Conservation (phyloP, 140 eudicot species). For the Oenanthe javanica region DNA sequence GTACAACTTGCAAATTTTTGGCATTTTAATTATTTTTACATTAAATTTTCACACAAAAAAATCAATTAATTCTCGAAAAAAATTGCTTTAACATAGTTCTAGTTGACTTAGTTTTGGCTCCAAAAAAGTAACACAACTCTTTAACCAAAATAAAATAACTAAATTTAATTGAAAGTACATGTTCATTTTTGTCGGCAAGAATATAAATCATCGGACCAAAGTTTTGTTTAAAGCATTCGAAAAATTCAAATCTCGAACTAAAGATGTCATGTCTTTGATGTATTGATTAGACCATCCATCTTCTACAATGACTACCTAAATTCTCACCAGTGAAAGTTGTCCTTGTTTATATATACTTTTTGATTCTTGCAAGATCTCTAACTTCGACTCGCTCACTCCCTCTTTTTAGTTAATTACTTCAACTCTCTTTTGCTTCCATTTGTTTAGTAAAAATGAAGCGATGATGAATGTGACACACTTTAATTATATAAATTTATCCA, state of each 20-base stretch:
- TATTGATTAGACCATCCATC: conserved; percentile 3
- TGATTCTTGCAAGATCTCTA: too few species aligned
- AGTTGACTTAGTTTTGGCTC: too few species aligned
- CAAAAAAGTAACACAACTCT: too few species aligned
- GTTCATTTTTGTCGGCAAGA: background rate
- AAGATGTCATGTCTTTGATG: conserved; percentile 3
- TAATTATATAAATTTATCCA: too few species aligned
- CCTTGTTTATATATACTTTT: background rate
- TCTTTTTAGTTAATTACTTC: background rate
- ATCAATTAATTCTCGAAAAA: too few species aligned
- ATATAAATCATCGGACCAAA: background rate
- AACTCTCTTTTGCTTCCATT: too few species aligned
- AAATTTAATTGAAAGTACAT: background rate
- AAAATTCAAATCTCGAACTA: background rate
- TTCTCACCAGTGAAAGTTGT: background rate
- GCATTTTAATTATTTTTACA: too few species aligned
- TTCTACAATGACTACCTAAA: background rate
- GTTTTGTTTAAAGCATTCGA: background rate
- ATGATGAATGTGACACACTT: background rate
- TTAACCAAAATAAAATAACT: background rate
- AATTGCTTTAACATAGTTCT: too few species aligned
- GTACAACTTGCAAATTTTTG: background rate
- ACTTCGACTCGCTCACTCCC: too few species aligned
- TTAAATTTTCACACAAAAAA: too few species aligned
- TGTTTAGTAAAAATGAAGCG: background rate